Base-by-base conservation (phyloP, 768 basidiomycete species). In the Lactifluus hygrophoroides region DNA sequence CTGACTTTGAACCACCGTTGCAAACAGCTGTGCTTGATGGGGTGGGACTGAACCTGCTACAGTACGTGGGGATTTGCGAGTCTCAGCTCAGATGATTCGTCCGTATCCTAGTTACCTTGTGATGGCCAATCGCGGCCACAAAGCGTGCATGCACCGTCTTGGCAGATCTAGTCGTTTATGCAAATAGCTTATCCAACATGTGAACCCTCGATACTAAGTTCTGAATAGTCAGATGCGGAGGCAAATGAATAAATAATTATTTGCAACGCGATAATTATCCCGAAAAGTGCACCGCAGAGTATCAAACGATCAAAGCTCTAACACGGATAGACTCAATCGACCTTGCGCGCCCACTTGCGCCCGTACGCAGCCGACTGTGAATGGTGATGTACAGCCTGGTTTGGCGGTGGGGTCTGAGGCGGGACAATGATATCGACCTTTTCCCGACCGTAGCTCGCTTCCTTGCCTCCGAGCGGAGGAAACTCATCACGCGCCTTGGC, bases 291-390 rank as follows among this genome's bases (percentile, higher is more conserved):
- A 42, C 16, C 16, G 14, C 4, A 34, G 21, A 34, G n/a, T 13
- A 16, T 19, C 5, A 32, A 1, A 7, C 17, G 27, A 52, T 27
- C n/a, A 10, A 9, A 27, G 7, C n/a, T n/a, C n/a, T n/a, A 46
- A 17, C 9, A 21, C 28, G 30, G 19, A 30, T 25, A 40, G n/a
- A 6, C 25, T 59, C 71, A 88, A 72, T 88, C 86, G 38, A 88
- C 77, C 72, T 88, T 88, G 66, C 86, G 74, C 34, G 86, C 76
- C 86, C 86, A 88, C 71, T 80, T 85, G 67, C 83, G 80, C 8
- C 80, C 79, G 5, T 77, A 73, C 27, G 57, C 19, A 13, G 47
- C 42, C 13, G 80, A 77, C 11, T 76, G 78, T 11, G 81, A 66
- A 3, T 71, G 69, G 42, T 67, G 63, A 54, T 71, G 67, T 3